These are phyloP conservation scores for Lactarius sanguifluus DNA, from an alignment of 768 basidiomycete genomes.

Conservation along the genomic window DNA sequence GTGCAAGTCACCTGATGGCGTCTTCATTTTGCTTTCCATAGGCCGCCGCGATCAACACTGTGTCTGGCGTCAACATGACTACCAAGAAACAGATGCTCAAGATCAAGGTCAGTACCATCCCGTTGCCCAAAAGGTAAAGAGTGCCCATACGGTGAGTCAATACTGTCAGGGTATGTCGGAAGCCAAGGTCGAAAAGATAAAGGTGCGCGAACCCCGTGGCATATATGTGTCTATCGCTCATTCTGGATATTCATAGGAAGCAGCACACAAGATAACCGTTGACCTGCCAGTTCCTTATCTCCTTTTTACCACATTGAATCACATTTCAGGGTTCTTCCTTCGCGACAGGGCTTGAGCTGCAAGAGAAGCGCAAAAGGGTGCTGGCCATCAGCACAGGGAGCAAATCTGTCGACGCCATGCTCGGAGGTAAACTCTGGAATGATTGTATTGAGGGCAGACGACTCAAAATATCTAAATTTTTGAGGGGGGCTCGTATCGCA, in stretches of 20 bases:
- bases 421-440: constrained; percentile 61
- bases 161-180: constrained; percentile 82
- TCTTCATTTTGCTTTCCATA: constrained; percentile 34
- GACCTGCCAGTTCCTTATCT: constrained; percentile 21
- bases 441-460: background rate
- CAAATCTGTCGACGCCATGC: constrained; percentile 83
- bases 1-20: constrained; percentile 24
- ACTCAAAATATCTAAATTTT: background rate
- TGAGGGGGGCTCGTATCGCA: constrained; percentile 88
- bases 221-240: constrained; percentile 9
- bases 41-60: constrained; percentile 79
- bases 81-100: constrained; percentile 87
- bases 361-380: constrained; percentile 80
- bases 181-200: constrained; percentile 97
- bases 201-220: constrained; percentile 45
- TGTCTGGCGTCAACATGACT: constrained; percentile 89
- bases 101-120: constrained; percentile 65
- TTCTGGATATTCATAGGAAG: constrained; percentile 55
- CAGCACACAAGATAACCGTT: constrained; percentile 84
- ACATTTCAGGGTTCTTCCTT: constrained; percentile 79
- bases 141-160: constrained; percentile 10
- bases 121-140: background rate
- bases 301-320: constrained; percentile 11
- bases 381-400: constrained; percentile 88
- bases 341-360: constrained; percentile 87